A percentile compares a stretch with the other conserved stretches of the same genome.
Conservation (phyloP, 108 stramenopile genomes). For the Cyclotella distinguenda region DNA sequence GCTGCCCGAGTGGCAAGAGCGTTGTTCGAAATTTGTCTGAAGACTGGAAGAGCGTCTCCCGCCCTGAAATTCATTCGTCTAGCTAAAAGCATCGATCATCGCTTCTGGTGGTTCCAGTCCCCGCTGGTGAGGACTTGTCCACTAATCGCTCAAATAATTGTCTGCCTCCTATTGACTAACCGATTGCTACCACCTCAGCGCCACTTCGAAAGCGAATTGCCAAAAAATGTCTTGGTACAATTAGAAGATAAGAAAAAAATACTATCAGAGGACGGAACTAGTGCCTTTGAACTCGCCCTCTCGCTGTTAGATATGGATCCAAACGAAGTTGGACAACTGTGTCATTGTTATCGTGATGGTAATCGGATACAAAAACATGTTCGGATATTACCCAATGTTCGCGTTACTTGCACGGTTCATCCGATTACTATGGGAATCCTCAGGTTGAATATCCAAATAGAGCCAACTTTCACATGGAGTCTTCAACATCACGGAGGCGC, state of each 20-base stretch:
- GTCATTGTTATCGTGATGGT: conserved; percentile 62
- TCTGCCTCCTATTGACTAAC: background rate
- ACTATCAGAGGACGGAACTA: conserved; percentile 42
- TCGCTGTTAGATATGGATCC: conserved; percentile 89
- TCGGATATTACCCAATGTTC: conserved; percentile 76
- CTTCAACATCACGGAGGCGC: conserved; percentile 82
- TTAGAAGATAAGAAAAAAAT: conserved; percentile 67
- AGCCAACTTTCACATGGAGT: conserved; percentile 87
- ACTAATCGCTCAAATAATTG: too few species aligned
- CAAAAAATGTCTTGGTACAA: conserved; percentile 61
- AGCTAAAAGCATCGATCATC: conserved; percentile 93
- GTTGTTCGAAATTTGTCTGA: conserved; percentile 95
- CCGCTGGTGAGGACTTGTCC: conserved; percentile 56
- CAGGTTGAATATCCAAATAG: conserved; percentile 67
- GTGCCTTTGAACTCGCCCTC: conserved; percentile 59
- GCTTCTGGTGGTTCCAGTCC: conserved; percentile 95
- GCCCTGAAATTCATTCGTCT: conserved; percentile 85
- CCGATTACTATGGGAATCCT: conserved; percentile 92
- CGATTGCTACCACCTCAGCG: conserved; percentile 16
- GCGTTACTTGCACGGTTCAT: conserved; percentile 78
- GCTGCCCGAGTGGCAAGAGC: conserved; percentile 95
- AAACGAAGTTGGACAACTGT: conserved; percentile 90
- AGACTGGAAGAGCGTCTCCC: conserved; percentile 58
- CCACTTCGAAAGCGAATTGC: conserved; percentile 83
- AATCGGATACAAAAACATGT: conserved; percentile 71